Evolutionary conservation across 257 asterid genomes (phyloP).

Genomic region (Solanum microdontum): DNA sequence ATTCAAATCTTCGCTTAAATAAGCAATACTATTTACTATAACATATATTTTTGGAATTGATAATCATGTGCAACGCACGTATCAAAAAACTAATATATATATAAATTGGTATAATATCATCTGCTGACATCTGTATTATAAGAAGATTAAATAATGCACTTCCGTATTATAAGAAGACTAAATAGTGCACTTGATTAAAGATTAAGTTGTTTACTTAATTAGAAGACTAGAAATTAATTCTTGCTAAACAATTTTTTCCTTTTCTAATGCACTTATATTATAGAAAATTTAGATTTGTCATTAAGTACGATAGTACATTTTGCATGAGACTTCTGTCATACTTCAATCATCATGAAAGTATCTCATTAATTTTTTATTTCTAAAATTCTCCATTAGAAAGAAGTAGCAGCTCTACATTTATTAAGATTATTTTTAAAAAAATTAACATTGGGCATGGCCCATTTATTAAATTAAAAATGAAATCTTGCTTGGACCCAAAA

Average conservation of each 20-base stretch:
- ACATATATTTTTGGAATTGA: no score
- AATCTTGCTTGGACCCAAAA: no score
- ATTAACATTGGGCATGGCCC: no score
- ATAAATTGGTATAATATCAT: no score
- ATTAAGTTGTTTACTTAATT: no score
- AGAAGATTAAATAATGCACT: neutral
- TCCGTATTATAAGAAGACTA: no score
- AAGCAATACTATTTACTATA: no score
- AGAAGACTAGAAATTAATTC: neutral
- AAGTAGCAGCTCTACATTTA: neutral
- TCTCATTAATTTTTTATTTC: neutral
- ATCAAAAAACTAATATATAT: no score
- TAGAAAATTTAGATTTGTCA: neutral
- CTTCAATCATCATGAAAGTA: neutral
- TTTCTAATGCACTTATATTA: neutral
- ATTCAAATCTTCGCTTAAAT: no score
- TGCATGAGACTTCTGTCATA: neutral
- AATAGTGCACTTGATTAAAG: neutral
- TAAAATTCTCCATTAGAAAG: neutral
- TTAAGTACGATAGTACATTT: neutral
- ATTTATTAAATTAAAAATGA: no score
- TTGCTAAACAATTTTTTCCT: neutral
- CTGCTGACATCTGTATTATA: no score
- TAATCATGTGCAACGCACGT: no score
- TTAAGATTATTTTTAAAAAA: neutral